Evolutionary conservation across 2,329 filamentous ascomycete genomes (phyloP).

Genomic region (Aspergillus sp.): DNA sequence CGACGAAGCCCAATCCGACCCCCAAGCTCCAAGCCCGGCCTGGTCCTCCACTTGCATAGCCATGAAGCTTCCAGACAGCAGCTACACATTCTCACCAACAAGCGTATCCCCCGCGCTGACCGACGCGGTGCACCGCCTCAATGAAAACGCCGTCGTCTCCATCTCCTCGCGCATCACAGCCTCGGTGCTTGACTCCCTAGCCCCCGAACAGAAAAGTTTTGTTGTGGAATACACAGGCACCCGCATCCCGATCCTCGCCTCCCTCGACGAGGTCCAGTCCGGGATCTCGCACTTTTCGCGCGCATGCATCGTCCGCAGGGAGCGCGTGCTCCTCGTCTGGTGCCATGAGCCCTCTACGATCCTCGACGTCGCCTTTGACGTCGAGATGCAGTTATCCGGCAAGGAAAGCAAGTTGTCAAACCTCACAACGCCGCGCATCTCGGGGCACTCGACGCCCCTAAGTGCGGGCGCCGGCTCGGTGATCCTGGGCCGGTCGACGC

Average conservation of each 20-base stretch:
- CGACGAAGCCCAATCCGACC: not conserved
- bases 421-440: slow-evolving; percentile 15
- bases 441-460: slow-evolving; percentile 19
- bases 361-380: slow-evolving; percentile 21
- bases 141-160: slow-evolving; percentile 6
- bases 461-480: not conserved
- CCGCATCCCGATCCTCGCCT: not conserved
- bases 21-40: not conserved
- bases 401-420: slow-evolving; percentile 15
- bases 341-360: slow-evolving; percentile 18
- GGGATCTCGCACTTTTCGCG: slow-evolving; percentile 2
- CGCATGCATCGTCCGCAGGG: not conserved
- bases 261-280: not conserved
- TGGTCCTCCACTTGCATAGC: not conserved
- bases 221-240: slow-evolving; percentile 1
- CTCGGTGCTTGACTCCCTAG: not conserved
- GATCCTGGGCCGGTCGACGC: not conserved
- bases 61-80: not conserved
- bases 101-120: not conserved
- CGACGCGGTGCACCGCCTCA: not conserved
- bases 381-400: slow-evolving; percentile 20
- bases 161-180: slow-evolving; percentile 1
- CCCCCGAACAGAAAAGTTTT: not conserved
- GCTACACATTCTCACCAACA: not conserved
- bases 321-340: slow-evolving; percentile 15